These are phyloP conservation scores for Penicillium parvum DNA, from an alignment of 495 filamentous ascomycete genomes.

Conservation along the genomic window DNA sequence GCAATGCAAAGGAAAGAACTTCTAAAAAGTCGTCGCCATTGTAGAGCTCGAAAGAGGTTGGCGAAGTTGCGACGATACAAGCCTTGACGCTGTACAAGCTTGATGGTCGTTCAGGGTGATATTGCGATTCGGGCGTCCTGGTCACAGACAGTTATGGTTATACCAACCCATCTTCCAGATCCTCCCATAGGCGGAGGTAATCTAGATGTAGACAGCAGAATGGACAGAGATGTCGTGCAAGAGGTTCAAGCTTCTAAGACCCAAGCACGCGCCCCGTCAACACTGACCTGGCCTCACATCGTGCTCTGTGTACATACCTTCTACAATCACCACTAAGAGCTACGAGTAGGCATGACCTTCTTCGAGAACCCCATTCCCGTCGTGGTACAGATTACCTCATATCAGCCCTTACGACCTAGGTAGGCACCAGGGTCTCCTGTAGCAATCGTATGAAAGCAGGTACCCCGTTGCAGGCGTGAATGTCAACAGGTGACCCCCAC, in stretches of 20 bases:
- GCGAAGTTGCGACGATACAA: too few relatives aligned
- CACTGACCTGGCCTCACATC: too few relatives aligned
- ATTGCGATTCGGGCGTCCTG: conserved; percentile 14
- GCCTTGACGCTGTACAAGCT: too few relatives aligned
- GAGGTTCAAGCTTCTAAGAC: conserved; percentile 1
- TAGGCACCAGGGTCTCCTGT: not conserved
- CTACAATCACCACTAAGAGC: too few relatives aligned
- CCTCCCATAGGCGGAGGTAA: conserved; percentile 14
- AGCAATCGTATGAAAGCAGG: conserved; percentile 11
- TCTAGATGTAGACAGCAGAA: not conserved
- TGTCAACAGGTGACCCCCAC: conserved; percentile 2
- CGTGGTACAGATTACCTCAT: conserved; percentile 16
- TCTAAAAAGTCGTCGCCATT: too few relatives aligned
- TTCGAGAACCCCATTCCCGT: too few relatives aligned
- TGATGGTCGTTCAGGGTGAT: not conserved
- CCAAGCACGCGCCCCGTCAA: not conserved
- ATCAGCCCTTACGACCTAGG: conserved; percentile 2
- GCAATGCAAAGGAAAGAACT: not conserved
- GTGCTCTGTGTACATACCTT: too few relatives aligned
- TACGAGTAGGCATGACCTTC: too few relatives aligned
- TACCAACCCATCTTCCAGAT: conserved; percentile 14
- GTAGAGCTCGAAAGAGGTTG: too few relatives aligned
- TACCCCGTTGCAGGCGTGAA: conserved; percentile 6
- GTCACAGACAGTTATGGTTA: conserved; percentile 13
- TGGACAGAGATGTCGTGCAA: not conserved